A percentile compares a stretch with the other conserved stretches of the same genome.
Conservation (phyloP, 2,329 filamentous ascomycete genomes). For the Chrysoporthe puriensis region DNA sequence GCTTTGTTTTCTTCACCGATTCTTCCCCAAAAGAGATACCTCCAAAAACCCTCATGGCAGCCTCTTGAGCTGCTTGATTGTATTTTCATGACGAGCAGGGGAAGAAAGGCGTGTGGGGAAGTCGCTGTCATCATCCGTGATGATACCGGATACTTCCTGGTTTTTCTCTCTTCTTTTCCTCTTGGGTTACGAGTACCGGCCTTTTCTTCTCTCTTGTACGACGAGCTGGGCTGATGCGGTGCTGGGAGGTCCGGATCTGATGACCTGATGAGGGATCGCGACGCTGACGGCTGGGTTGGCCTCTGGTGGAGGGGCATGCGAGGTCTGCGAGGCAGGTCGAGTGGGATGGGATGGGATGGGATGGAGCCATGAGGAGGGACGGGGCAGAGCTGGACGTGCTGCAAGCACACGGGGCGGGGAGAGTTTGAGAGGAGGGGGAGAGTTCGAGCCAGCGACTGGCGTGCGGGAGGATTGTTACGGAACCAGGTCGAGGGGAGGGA, state of each 20-base stretch:
- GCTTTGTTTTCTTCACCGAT: neutral
- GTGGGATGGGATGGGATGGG: neutral
- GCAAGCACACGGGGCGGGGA: neutral
- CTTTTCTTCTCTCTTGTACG: neutral
- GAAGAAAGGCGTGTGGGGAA: neutral
- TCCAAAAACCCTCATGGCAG: neutral
- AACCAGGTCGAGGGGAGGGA: neutral
- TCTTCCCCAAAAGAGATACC: conserved; percentile 21
- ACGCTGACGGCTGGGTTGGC: neutral
- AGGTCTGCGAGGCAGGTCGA: neutral
- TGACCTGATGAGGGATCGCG: neutral
- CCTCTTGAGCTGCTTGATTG: neutral
- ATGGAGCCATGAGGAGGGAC: neutral
- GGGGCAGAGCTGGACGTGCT: neutral
- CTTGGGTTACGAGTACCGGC: neutral
- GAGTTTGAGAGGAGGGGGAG: neutral
- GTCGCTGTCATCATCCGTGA: neutral
- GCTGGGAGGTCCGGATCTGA: neutral
- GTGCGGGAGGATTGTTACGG: neutral
- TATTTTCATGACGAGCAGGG: neutral
- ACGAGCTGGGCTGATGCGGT: neutral
- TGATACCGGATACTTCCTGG: neutral
- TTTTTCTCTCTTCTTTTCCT: neutral
- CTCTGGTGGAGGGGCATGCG: neutral
- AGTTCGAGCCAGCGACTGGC: too few relatives aligned